These are phyloP conservation scores for Suillus clintonianus DNA, from an alignment of 768 basidiomycete species.

Conservation along the genomic window DNA sequence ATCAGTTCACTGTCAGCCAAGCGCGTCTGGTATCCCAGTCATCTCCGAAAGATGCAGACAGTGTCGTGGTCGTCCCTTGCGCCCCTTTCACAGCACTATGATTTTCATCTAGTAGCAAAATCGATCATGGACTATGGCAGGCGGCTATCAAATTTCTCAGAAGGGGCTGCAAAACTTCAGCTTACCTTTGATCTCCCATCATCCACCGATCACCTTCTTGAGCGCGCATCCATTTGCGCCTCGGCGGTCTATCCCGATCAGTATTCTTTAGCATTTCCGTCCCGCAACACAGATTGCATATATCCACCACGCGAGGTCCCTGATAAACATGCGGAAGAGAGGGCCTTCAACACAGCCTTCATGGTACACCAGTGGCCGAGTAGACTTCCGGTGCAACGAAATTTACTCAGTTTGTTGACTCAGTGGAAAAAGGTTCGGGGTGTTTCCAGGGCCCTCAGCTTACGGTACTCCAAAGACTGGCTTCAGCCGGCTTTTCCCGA, in stretches of 20 bases:
- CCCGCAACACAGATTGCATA: background rate
- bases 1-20: constrained; percentile 38
- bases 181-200: background rate
- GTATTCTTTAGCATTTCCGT: background rate
- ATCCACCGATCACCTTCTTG: background rate
- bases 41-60: constrained; percentile 41
- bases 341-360: background rate
- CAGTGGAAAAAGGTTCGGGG: background rate
- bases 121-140: background rate
- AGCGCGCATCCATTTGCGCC: constrained; percentile 1
- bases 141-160: background rate
- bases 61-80: constrained; percentile 13
- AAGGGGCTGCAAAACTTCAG: background rate
- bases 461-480: background rate
- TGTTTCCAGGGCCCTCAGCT: background rate
- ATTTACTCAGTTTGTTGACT: background rate
- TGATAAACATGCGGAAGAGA: background rate
- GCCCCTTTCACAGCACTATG: background rate
- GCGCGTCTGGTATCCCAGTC: constrained; percentile 39
- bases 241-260: background rate
- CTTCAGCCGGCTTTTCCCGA: background rate
- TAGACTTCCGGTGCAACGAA: background rate
- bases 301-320: background rate
- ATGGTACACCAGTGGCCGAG: background rate
- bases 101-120: background rate